phyloP scores from a whole-genome alignment of 2,329 filamentous ascomycete species.

The Chaetothyriales sp. region DNA sequence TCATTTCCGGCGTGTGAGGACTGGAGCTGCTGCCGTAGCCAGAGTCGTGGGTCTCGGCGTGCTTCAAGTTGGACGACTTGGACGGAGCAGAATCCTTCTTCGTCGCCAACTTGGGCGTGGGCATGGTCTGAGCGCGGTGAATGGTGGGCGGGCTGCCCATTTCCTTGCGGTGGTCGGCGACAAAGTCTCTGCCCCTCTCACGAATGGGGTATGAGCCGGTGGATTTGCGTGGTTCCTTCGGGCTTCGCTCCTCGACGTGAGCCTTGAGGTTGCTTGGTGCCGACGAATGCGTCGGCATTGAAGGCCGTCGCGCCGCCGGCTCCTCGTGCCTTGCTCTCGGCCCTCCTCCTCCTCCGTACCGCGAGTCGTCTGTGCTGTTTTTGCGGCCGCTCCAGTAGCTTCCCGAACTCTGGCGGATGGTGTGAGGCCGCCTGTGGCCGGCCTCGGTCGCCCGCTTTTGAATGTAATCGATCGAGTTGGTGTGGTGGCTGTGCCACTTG shows the following conservation, averaged over 20 bases:
- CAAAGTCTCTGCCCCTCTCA: conserved; percentile 3
- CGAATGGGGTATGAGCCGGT: neutral
- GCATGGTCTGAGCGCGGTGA: conserved; percentile 21
- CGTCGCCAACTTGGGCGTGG: conserved; percentile 19
- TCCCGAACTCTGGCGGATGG: conserved; percentile 1
- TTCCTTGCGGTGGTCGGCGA: conserved; percentile 19
- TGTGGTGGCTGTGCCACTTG: conserved; percentile 24
- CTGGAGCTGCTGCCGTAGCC: conserved; percentile 29
- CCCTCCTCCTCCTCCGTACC: conserved; percentile 2
- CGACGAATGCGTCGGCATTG: conserved; percentile 24
- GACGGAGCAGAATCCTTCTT: conserved; percentile 19
- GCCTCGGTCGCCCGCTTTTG: conserved; percentile 5
- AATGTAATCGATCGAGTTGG: conserved; percentile 28
- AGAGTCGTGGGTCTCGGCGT: conserved; percentile 27
- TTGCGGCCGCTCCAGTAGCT: conserved; percentile 2
- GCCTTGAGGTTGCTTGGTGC: conserved; percentile 20
- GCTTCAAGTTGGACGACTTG: conserved; percentile 26
- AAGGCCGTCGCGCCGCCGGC: conserved; percentile 20
- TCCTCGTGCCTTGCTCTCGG: conserved; percentile 22
- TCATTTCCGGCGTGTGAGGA: conserved; percentile 30
- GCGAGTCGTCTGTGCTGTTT: neutral
- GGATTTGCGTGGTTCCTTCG: neutral
- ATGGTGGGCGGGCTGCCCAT: conserved; percentile 17
- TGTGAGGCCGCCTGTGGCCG: conserved; percentile 1
- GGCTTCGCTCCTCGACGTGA: conserved; percentile 12